phyloP scores from a whole-genome alignment of 2,329 filamentous ascomycete species.

The Penicillium sp. region DNA sequence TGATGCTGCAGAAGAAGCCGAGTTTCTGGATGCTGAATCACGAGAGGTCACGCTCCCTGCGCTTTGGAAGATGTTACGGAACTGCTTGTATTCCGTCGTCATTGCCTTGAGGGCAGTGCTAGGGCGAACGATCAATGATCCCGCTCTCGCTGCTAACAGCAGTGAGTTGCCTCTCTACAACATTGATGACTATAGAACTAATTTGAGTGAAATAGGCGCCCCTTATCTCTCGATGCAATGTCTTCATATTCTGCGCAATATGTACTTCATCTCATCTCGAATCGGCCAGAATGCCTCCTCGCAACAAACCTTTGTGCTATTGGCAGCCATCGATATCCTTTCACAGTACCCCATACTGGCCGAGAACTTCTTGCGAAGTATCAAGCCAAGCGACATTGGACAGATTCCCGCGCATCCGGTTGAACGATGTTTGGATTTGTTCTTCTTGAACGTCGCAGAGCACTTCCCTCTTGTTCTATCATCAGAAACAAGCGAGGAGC shows the following conservation, averaged over 20 bases:
- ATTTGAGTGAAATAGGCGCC: constrained; percentile 47
- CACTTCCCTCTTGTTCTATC: constrained; percentile 74
- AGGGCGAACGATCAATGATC: constrained; percentile 63
- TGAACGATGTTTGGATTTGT: constrained; percentile 75
- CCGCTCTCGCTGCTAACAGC: constrained; percentile 53
- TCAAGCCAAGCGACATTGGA: constrained; percentile 57
- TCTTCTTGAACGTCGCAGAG: constrained; percentile 84
- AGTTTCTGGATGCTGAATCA: constrained; percentile 66
- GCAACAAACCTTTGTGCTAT: constrained; percentile 79
- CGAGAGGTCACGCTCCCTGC: constrained; percentile 66
- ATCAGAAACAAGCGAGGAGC: constrained; percentile 65
- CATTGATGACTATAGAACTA: neutral
- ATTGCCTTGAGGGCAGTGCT: constrained; percentile 74
- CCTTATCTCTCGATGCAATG: constrained; percentile 69
- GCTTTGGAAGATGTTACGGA: constrained; percentile 74
- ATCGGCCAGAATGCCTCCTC: constrained; percentile 74
- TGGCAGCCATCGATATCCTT: constrained; percentile 79
- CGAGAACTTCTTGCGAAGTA: constrained; percentile 66
- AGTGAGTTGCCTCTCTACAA: constrained; percentile 38
- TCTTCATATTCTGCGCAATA: constrained; percentile 71
- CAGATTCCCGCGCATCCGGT: constrained; percentile 65
- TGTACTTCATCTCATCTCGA: constrained; percentile 79
- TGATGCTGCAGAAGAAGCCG: constrained; percentile 66
- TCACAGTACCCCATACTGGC: constrained; percentile 67
- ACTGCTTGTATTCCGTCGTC: constrained; percentile 73